phyloP scores from a whole-genome alignment of 2,329 filamentous ascomycete species.

The Colletotrichum australisinense region DNA sequence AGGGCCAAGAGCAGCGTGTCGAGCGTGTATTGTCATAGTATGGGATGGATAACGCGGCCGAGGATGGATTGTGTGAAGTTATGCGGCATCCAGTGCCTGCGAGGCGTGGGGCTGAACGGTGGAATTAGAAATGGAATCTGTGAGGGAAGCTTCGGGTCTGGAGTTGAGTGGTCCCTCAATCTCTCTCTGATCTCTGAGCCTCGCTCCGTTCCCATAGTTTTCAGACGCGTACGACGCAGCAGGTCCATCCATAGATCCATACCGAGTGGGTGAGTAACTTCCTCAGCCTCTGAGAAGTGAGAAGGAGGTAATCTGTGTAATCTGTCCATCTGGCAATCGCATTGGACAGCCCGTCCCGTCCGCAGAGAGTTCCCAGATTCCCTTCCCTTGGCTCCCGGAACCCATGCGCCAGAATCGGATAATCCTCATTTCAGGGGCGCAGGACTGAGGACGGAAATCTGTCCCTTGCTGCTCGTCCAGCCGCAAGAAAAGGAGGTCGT shows the following conservation, averaged over 20 bases:
- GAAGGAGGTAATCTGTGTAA: background rate
- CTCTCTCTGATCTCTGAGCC: background rate
- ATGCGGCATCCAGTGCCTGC: background rate
- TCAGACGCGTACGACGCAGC: too few relatives aligned
- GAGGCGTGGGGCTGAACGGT: background rate
- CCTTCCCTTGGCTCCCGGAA: constrained; percentile 7
- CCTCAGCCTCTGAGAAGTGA: background rate
- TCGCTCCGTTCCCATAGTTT: background rate
- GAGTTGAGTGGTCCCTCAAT: constrained; percentile 4
- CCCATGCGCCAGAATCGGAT: constrained; percentile 30
- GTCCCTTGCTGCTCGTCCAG: background rate
- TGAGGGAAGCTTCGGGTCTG: background rate
- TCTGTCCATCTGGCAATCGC: background rate
- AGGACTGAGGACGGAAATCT: constrained; percentile 4
- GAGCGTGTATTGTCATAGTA: background rate
- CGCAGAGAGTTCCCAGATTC: background rate
- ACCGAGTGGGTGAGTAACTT: background rate
- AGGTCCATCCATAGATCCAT: background rate
- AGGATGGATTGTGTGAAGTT: background rate
- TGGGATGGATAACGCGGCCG: background rate
- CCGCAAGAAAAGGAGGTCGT: constrained; percentile 24
- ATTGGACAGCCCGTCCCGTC: constrained; percentile 12
- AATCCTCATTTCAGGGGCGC: constrained; percentile 34
- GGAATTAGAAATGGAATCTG: background rate
- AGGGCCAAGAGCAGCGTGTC: background rate